Conservation (phyloP, 2,329 filamentous ascomycete species). For the Trichoderma koningii region DNA sequence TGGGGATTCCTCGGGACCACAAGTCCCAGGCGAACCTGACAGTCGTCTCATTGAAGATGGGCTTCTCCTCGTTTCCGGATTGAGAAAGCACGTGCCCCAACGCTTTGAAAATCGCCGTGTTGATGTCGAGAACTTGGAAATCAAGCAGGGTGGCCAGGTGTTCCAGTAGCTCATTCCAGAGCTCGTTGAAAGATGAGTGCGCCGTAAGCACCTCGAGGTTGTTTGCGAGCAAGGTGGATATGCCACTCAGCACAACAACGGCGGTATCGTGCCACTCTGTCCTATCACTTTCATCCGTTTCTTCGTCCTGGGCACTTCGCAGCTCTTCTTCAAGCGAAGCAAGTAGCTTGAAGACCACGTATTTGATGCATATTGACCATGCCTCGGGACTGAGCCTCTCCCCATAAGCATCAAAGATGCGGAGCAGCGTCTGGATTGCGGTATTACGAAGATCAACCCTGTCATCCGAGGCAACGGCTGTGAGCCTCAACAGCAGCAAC, state of each 20-base stretch:
- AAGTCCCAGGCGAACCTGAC: conserved; percentile 67
- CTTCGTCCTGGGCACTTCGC: conserved; percentile 41
- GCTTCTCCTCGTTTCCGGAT: conserved; percentile 46
- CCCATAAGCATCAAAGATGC: conserved; percentile 90
- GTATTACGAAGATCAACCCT: conserved; percentile 78
- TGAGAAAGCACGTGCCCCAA: conserved; percentile 63
- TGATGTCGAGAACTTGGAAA: conserved; percentile 67
- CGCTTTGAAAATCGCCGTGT: conserved; percentile 70
- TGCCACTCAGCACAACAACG: conserved; percentile 71
- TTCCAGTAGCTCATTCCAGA: conserved; percentile 74
- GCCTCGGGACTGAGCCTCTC: conserved; percentile 74
- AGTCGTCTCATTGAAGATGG: conserved; percentile 52
- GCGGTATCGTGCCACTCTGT: conserved; percentile 74
- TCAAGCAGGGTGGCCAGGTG: conserved; percentile 67
- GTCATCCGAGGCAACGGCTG: conserved; percentile 69
- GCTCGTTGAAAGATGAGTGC: conserved; percentile 65
- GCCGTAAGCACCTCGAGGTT: conserved; percentile 73
- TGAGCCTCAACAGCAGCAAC: conserved; percentile 70
- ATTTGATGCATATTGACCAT: conserved; percentile 81
- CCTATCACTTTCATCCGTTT: conserved; percentile 46
- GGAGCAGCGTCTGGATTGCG: conserved; percentile 85
- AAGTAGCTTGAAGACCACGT: conserved; percentile 77
- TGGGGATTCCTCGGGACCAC: conserved; percentile 68
- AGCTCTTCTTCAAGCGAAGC: conserved; percentile 66
- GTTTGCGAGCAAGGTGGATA: conserved; percentile 71